A percentile compares a stretch with the other conserved stretches of the same genome.
These are phyloP conservation scores for Arthrinium phaeospermum DNA, from an alignment of 2,329 filamentous ascomycete genomes.

Conservation along the genomic window DNA sequence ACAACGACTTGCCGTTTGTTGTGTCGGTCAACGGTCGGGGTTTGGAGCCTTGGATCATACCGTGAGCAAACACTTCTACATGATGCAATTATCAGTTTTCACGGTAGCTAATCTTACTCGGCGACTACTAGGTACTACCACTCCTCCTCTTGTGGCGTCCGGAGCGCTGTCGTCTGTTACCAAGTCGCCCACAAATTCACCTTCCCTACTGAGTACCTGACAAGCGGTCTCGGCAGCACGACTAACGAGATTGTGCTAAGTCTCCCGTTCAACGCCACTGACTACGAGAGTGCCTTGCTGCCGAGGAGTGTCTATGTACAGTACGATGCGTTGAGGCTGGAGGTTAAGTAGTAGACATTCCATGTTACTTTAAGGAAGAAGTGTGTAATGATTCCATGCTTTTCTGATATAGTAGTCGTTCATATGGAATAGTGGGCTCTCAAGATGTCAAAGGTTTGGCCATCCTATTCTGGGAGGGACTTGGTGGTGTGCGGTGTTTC, in stretches of 20 bases:
- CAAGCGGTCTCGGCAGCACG: constrained; percentile 52
- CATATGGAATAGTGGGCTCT: too few species aligned
- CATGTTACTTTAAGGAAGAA: too few species aligned
- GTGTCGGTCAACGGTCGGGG: constrained; percentile 47
- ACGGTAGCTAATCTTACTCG: background rate
- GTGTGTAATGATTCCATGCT: too few species aligned
- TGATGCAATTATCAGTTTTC: fast-evolving
- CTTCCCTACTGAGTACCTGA: constrained; percentile 49
- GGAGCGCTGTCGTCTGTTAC: constrained; percentile 66
- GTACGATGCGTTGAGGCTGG: constrained; percentile 68
- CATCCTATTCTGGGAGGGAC: too few species aligned
- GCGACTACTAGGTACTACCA: constrained; percentile 46
- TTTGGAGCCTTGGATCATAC: constrained; percentile 61
- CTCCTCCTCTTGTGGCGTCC: constrained; percentile 64
- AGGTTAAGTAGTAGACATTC: constrained; percentile 43
- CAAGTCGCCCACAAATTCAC: constrained; percentile 64
- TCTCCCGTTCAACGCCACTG: constrained; percentile 63
- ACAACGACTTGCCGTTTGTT: constrained; percentile 57
- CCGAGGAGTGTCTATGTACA: constrained; percentile 64
- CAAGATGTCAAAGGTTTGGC: too few species aligned
- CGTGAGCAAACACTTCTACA: constrained; percentile 35
- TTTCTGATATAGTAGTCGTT: too few species aligned
- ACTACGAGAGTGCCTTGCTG: constrained; percentile 63
- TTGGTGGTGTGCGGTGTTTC: too few species aligned
- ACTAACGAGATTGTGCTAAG: constrained; percentile 62